These are phyloP conservation scores for Alliaria petiolata DNA, from an alignment of 345 rosid species.

Conservation along the genomic window DNA sequence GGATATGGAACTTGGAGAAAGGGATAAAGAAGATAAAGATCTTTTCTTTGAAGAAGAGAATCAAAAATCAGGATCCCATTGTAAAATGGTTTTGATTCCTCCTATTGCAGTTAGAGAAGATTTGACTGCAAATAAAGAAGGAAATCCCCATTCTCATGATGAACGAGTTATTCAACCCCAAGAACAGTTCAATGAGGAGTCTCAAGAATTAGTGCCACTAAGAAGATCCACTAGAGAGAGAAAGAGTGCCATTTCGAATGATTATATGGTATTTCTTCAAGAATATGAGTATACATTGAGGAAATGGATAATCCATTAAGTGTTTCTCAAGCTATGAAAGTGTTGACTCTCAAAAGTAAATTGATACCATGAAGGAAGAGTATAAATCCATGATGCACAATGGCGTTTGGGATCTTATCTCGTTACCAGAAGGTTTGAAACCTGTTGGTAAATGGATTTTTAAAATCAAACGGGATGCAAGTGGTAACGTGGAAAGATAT, in stretches of 20 bases:
- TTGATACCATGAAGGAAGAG: background rate
- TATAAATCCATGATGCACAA: background rate
- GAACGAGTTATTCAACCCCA: background rate
- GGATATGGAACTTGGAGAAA: too few species aligned
- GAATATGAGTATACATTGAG: background rate
- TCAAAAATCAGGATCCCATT: background rate
- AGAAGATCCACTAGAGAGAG: background rate
- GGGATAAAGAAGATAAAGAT: too few species aligned
- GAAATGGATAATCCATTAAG: background rate
- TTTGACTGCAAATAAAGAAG: background rate
- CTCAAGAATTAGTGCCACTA: background rate
- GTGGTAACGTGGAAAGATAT: background rate
- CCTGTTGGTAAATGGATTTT: background rate
- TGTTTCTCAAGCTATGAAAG: background rate
- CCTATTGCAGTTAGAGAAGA: background rate
- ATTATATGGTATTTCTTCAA: background rate
- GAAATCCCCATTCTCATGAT: background rate
- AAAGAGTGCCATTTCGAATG: background rate
- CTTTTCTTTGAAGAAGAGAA: too few species aligned
- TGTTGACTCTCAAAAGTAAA: background rate
- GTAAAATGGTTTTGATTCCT: background rate
- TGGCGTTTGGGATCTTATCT: background rate
- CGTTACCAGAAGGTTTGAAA: background rate
- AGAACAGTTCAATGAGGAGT: background rate
- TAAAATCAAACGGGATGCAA: background rate